Conservation (phyloP, 441 rosid species). For the Populus hybrid region DNA sequence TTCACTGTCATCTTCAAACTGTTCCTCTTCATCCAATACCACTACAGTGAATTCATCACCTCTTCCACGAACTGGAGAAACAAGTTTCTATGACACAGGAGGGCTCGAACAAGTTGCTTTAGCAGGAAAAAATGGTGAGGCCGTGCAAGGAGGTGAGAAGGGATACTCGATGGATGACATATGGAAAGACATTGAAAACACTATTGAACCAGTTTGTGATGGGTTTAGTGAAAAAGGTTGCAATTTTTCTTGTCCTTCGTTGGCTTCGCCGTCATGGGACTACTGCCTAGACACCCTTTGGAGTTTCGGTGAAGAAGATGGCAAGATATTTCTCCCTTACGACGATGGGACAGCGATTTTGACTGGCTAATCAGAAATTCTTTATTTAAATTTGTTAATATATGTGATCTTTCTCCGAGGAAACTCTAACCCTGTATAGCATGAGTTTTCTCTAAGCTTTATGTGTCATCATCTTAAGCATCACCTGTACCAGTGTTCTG, state of each 20-base stretch:
- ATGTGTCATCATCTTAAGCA: conserved; percentile 39
- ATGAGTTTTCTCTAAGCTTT: conserved; percentile 36
- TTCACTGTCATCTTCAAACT: conserved; percentile 50
- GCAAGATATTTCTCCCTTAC: conserved; percentile 47
- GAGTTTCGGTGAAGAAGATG: conserved; percentile 61
- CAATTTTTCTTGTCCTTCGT: conserved; percentile 44
- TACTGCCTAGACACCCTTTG: conserved; percentile 53
- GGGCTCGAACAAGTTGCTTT: conserved; percentile 34
- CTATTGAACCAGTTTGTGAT: conserved; percentile 44
- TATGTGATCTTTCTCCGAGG: conserved; percentile 30
- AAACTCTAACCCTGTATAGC: conserved; percentile 41
- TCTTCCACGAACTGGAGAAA: conserved; percentile 31
- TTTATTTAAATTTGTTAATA: conserved; percentile 52
- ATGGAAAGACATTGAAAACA: conserved; percentile 85
- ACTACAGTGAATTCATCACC: conserved; percentile 42
- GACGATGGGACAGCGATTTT: conserved; percentile 38
- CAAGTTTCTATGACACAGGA: conserved; percentile 70
- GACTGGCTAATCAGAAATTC: conserved; percentile 52
- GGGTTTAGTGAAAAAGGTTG: conserved; percentile 47
- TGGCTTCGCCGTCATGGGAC: conserved; percentile 67
- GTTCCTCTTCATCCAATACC: conserved; percentile 49
- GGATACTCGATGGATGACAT: conserved; percentile 81
- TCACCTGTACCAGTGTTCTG: conserved; percentile 29
- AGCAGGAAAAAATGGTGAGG: conserved; percentile 33
- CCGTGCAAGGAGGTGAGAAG: conserved; percentile 38